phyloP scores from a whole-genome alignment of 2,329 filamentous ascomycete species.

The Salinomyces thailandicus region DNA sequence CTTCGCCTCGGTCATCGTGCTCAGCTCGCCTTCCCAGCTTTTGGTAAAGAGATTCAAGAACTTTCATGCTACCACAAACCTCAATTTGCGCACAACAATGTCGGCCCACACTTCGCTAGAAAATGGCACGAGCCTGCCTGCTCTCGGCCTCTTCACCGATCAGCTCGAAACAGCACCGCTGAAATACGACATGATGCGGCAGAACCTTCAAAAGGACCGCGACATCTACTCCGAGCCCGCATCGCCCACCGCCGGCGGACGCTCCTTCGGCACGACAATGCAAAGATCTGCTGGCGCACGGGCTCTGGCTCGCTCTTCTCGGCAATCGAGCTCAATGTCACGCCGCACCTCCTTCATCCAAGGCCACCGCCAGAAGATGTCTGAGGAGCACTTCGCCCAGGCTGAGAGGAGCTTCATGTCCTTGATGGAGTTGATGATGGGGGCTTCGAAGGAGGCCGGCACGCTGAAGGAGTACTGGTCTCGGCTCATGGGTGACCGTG shows the following conservation, averaged over 20 bases:
- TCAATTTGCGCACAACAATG: too few relatives aligned
- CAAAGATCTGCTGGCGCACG: neutral
- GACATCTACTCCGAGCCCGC: neutral
- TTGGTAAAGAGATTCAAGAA: too few relatives aligned
- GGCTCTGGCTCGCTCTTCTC: neutral
- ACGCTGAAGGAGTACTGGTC: slow-evolving; percentile 24
- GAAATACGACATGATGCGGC: neutral
- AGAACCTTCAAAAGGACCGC: neutral
- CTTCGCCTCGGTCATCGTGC: too few relatives aligned
- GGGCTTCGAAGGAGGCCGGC: slow-evolving; percentile 21
- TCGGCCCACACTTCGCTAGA: neutral
- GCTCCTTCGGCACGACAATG: neutral
- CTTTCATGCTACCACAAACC: too few relatives aligned
- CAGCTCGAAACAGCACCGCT: neutral
- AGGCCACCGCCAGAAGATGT: slow-evolving; percentile 19
- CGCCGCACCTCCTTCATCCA: neutral
- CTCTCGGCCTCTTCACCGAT: neutral
- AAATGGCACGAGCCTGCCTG: neutral
- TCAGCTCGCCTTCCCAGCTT: too few relatives aligned
- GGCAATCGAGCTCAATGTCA: neutral
- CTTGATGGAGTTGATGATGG: slow-evolving; percentile 24
- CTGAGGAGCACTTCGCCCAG: slow-evolving; percentile 19
- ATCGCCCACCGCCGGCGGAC: neutral
- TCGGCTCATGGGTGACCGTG: slow-evolving; percentile 20
- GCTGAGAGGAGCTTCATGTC: slow-evolving; percentile 24